Percentiles rank a stretch among this genome's conserved stretches.
Conservation (phyloP, 441 rosid genomes). For the Corymbia citriodora region DNA sequence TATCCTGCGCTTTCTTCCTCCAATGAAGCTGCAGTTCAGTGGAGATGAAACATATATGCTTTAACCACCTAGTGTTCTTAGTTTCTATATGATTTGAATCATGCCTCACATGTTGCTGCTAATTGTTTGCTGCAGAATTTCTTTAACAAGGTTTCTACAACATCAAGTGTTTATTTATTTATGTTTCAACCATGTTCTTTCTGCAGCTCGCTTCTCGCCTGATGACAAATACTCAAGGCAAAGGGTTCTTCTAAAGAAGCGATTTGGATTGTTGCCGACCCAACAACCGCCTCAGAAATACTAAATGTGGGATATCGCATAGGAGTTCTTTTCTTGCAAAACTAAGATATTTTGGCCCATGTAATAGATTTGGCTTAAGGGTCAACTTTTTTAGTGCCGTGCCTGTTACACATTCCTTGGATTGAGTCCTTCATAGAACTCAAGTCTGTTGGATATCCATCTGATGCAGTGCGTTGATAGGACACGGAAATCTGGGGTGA, state of each 20-base stretch:
- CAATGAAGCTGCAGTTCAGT: background rate
- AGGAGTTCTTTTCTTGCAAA: background rate
- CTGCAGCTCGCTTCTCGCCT: constrained; percentile 96
- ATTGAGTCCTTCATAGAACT: background rate
- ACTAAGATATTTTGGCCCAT: background rate
- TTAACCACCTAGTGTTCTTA: background rate
- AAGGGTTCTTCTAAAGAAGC: constrained; percentile 85
- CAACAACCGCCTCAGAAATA: constrained; percentile 74
- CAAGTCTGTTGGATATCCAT: background rate
- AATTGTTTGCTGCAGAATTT: background rate
- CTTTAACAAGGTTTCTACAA: background rate
- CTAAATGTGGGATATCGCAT: constrained; percentile 10
- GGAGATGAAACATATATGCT: background rate
- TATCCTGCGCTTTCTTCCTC: background rate
- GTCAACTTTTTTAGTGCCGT: background rate
- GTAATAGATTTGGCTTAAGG: background rate
- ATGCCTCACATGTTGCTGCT: background rate
- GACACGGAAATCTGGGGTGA: background rate
- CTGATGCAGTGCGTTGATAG: background rate
- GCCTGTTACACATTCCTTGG: background rate
- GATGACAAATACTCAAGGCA: constrained; percentile 92
- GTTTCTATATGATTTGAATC: background rate
- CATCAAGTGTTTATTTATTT: background rate
- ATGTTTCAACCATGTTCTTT: background rate
- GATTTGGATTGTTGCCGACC: constrained; percentile 85